Percentiles rank a stretch among this genome's conserved stretches.
phyloP scores from a whole-genome alignment of 2,329 filamentous ascomycete species.

The Ceratocystis albifundus region DNA sequence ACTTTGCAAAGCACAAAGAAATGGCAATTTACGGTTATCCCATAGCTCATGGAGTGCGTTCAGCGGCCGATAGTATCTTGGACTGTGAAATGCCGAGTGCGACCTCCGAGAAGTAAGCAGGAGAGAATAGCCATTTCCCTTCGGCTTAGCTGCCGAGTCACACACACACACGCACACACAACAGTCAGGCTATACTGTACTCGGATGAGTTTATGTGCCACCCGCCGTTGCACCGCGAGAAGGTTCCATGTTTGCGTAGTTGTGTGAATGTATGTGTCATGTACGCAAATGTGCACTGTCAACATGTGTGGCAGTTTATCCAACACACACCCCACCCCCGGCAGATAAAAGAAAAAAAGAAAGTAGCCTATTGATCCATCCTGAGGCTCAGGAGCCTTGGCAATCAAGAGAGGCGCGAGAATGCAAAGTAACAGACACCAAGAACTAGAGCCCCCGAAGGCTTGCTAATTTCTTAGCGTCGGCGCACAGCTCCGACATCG shows the following conservation, averaged over 20 bases:
- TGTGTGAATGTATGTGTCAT: background rate
- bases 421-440: background rate
- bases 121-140: background rate
- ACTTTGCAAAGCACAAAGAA: background rate
- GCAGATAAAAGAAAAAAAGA: background rate
- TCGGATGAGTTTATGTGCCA: background rate
- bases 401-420: background rate
- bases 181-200: background rate
- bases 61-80: background rate
- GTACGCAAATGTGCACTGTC: background rate
- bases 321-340: background rate
- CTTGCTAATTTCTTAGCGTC: background rate
- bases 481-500: constrained; percentile 5
- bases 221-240: background rate
- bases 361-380: constrained; percentile 4
- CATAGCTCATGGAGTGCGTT: background rate
- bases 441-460: background rate
- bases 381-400: background rate
- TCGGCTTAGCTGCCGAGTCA: background rate
- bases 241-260: background rate
- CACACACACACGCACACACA: constrained; percentile 4
- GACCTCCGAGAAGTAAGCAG: background rate
- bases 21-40: background rate
- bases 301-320: background rate
- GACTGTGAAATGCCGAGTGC: background rate